phyloP scores from a whole-genome alignment of 1,284 basidiomycete species.

The Sporisorium sorghi region DNA sequence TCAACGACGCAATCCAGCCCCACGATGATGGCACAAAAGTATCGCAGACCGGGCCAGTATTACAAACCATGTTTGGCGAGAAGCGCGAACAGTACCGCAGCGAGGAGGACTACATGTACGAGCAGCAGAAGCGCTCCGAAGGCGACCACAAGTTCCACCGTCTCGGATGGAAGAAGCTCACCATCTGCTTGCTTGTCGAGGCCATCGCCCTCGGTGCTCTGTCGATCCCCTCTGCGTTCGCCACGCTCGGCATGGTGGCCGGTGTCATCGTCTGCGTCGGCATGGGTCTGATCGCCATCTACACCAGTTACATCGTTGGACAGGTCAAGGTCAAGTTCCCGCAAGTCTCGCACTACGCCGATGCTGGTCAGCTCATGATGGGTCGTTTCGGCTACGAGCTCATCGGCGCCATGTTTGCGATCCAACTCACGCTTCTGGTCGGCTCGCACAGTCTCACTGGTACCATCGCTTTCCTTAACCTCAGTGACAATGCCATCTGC shows the following conservation, averaged over 20 bases:
- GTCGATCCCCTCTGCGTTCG: conserved; percentile 53
- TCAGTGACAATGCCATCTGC: conserved; percentile 54
- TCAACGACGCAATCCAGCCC: conserved; percentile 23
- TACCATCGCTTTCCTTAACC: conserved; percentile 55
- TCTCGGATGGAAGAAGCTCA: conserved; percentile 60
- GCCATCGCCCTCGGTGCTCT: conserved; percentile 62
- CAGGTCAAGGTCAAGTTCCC: conserved; percentile 58
- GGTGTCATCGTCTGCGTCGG: conserved; percentile 53
- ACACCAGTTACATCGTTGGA: conserved; percentile 56
- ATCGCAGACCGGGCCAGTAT: background rate
- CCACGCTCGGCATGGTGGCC: conserved; percentile 62
- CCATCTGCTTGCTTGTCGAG: conserved; percentile 62
- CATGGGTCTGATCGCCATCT: conserved; percentile 58
- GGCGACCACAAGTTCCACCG: conserved; percentile 58
- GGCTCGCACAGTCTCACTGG: conserved; percentile 64
- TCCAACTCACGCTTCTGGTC: conserved; percentile 53
- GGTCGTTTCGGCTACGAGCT: conserved; percentile 56
- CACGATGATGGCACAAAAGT: conserved; percentile 19
- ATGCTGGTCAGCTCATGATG: conserved; percentile 55
- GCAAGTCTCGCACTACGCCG: conserved; percentile 54
- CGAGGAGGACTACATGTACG: conserved; percentile 57
- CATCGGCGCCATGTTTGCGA: conserved; percentile 54
- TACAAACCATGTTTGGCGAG: conserved; percentile 52
- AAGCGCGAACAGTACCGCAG: conserved; percentile 52
- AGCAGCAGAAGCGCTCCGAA: conserved; percentile 45